phyloP scores from a whole-genome alignment of 306 rosid species.

The Cicer yamashitae region DNA sequence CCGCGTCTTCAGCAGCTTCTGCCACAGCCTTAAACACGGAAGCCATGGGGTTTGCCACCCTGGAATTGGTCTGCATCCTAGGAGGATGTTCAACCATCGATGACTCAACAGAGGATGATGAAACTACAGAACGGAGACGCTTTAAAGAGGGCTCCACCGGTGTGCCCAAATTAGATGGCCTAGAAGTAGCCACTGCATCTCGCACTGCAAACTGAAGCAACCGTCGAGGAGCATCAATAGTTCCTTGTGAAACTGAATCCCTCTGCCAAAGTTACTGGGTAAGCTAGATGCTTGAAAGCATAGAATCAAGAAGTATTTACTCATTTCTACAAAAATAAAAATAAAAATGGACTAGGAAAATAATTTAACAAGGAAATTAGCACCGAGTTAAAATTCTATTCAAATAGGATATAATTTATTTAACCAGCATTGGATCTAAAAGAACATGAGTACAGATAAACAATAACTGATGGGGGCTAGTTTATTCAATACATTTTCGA shows the following conservation, averaged over 20 bases:
- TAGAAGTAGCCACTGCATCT: slow-evolving; percentile 78
- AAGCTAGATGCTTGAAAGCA: slow-evolving; percentile 46
- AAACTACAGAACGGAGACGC: slow-evolving; percentile 90
- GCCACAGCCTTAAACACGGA: slow-evolving; percentile 82
- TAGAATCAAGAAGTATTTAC: slow-evolving; percentile 10
- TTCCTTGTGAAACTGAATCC: slow-evolving; percentile 63
- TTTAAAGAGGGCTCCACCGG: slow-evolving; percentile 65
- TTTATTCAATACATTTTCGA: slow-evolving; percentile 1
- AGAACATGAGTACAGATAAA: neutral
- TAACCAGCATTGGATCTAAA: slow-evolving; percentile 1
- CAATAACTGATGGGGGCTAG: neutral
- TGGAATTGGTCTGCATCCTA: slow-evolving; percentile 59
- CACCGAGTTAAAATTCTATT: slow-evolving; percentile 27
- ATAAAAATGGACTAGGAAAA: neutral
- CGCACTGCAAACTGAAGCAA: slow-evolving; percentile 91
- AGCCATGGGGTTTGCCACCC: slow-evolving; percentile 78
- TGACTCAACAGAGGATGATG: slow-evolving; percentile 60
- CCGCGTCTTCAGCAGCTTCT: slow-evolving; percentile 87
- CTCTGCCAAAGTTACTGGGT: slow-evolving; percentile 57
- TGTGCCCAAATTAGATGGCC: slow-evolving; percentile 50
- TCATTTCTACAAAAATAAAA: neutral
- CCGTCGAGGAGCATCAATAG: slow-evolving; percentile 72
- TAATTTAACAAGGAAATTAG: slow-evolving; percentile 18
- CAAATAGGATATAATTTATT: neutral
- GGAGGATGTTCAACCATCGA: slow-evolving; percentile 60